Conservation (phyloP, 345 rosid genomes). For the Citrus trifoliata region DNA sequence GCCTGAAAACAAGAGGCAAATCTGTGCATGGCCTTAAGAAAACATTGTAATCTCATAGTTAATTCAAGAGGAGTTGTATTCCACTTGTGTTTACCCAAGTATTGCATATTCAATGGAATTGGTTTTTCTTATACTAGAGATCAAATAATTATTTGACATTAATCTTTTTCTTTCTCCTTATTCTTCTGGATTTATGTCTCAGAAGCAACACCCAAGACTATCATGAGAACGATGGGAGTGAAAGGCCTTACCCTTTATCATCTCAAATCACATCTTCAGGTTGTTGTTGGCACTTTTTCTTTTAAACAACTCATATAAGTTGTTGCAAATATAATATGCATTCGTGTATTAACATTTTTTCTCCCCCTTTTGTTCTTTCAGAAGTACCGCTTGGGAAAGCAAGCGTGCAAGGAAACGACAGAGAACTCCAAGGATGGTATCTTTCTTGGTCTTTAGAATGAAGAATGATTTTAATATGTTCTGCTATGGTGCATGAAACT, state of each 20-base stretch:
- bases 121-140: not conserved
- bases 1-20: not conserved
- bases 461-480: not conserved
- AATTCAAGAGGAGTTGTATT: not conserved
- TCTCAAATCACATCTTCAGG: slow-evolving; percentile 94
- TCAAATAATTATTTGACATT: not conserved
- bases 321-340: not conserved
- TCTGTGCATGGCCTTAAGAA: slow-evolving; percentile 3
- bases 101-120: not conserved
- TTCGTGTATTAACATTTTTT: slow-evolving; percentile 1
- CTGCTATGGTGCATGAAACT: not conserved
- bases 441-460: slow-evolving; percentile 4
- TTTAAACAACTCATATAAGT: not conserved
- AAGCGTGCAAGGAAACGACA: slow-evolving; percentile 70
- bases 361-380: slow-evolving; percentile 22
- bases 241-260: slow-evolving; percentile 95
- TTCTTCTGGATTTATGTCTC: slow-evolving; percentile 21
- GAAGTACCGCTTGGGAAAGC: slow-evolving; percentile 92
- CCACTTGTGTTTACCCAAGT: not conserved
- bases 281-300: slow-evolving; percentile 19
- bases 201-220: slow-evolving; percentile 95
- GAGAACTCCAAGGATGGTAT: slow-evolving; percentile 90
- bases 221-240: slow-evolving; percentile 91
- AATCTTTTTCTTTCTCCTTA: not conserved
- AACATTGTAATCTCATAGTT: not conserved